Conservation (phyloP, 306 rosid genomes). For the Hippophae tibetana region DNA sequence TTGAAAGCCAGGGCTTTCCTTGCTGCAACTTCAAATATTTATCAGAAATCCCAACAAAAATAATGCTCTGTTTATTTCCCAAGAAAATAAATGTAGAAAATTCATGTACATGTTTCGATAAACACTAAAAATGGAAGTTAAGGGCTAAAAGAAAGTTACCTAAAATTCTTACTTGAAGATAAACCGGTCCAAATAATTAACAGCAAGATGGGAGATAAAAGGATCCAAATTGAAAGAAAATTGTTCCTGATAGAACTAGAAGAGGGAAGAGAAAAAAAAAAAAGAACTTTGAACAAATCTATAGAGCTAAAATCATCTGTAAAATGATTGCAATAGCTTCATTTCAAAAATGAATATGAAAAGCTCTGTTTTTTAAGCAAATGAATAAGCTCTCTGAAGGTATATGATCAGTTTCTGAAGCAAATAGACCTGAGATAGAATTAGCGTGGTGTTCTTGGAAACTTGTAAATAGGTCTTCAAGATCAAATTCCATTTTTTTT, state of each 20-base stretch:
- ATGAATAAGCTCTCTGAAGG: conserved; percentile 19
- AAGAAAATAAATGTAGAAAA: neutral
- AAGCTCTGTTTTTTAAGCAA: conserved; percentile 23
- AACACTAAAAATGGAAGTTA: neutral
- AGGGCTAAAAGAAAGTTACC: conserved; percentile 24
- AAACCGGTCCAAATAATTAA: conserved; percentile 58
- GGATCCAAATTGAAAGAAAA: conserved; percentile 46
- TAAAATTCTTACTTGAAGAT: conserved; percentile 42
- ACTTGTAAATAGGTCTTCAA: conserved; percentile 38
- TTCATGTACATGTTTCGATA: neutral
- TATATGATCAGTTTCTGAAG: conserved; percentile 53
- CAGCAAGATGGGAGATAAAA: conserved; percentile 50
- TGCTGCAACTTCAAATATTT: conserved; percentile 23
- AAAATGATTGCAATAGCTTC: conserved; percentile 46
- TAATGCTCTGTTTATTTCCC: conserved; percentile 11
- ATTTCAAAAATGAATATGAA: conserved; percentile 21
- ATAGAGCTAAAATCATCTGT: conserved; percentile 30
- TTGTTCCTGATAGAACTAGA: conserved; percentile 25
- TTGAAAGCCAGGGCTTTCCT: conserved; percentile 47
- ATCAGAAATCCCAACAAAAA: neutral
- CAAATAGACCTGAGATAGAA: conserved; percentile 41
- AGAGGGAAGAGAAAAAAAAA: neutral
- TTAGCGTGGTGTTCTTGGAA: conserved; percentile 30
- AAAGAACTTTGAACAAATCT: neutral
- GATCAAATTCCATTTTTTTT: conserved; percentile 49